Base-by-base conservation (phyloP, 768 basidiomycete genomes). In the Lyophyllum shimeji region DNA sequence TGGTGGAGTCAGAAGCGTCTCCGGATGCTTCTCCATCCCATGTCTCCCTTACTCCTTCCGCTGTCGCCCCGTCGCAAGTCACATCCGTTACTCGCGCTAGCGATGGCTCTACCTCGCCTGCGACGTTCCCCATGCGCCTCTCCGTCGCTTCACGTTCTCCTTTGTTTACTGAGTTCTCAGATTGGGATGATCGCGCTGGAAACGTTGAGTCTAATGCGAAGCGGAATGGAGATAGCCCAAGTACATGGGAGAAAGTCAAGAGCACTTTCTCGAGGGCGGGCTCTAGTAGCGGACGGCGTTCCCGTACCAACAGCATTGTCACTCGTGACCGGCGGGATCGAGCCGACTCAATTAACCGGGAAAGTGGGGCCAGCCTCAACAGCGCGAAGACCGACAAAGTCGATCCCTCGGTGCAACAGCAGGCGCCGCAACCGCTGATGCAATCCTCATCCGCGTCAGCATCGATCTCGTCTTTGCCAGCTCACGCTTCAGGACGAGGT, bases 271-370 rank as follows among this genome's bases (percentile, higher is more conserved):
- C 80, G 33, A 77, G 88, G 58, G 82, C 84, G 24, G 81, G 78
- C 33, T 90, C 90, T 42, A 80, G 78, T 50, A 78, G 72, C 50
- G 90, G 90, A 7, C 82, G 89, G 62, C 85, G 90, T 47, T 91
- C 90, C 50, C 85, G 91, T 39, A 85, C 87, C 39, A 91, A 92
- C 63, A 90, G 89, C 65, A 81, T 90, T 53, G 78, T 78, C 42
- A 80, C 81, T 45, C 83, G 87, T 47, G 84, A 87, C 55, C 74
- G 83, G 63, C 80, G 86, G 39, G 84, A 86, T 66, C 77, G 86
- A 56, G 85, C 85, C 2, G 88, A 90, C 63, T 89, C 88, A 15
- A 72, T 87, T 49, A 89, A 86, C 64, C 78, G 88, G 42, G 89
- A 91, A 72, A 91, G 90, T 65, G 87, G 87, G 7, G 84, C 77